Evolutionary conservation across 2,329 filamentous ascomycete species (phyloP).

Genomic region (Dactylellina cionopaga): DNA sequence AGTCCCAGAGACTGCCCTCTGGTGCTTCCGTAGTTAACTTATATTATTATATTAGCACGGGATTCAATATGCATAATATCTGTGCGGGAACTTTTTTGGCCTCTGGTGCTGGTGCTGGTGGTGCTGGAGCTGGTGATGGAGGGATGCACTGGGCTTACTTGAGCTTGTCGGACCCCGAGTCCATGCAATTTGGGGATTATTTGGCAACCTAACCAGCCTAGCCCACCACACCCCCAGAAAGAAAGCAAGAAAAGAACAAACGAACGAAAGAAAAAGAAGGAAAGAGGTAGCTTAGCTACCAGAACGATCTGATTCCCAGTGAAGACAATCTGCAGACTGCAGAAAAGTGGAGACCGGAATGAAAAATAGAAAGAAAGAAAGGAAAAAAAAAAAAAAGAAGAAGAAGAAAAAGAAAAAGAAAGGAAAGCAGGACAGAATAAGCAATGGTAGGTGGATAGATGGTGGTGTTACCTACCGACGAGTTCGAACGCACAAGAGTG

Average conservation of each 20-base stretch:
- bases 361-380: conserved; percentile 7
- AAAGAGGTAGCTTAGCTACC: conserved; percentile 24
- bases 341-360: conserved; percentile 12
- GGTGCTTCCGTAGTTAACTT: conserved; percentile 41
- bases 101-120: too few relatives aligned
- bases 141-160: conserved; percentile 37
- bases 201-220: conserved; percentile 29
- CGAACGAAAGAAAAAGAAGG: too few relatives aligned
- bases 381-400: conserved; percentile 13
- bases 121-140: too few relatives aligned
- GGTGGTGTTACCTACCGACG: conserved; percentile 20
- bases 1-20: conserved; percentile 47
- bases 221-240: too few relatives aligned
- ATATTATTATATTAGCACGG: conserved; percentile 46
- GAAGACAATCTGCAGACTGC: conserved; percentile 15
- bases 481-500: conserved; percentile 5
- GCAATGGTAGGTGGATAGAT: background rate
- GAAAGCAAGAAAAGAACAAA: too few relatives aligned
- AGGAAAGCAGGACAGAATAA: background rate
- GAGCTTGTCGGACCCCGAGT: conserved; percentile 38
- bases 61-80: conserved; percentile 17
- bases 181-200: conserved; percentile 38
- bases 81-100: conserved; percentile 30
- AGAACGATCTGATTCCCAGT: conserved; percentile 38
- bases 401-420: background rate